Evolutionary conservation across 2,329 filamentous ascomycete genomes (phyloP), one percentile per base, ranked within the genome.

Genomic region (Talaromyces piceae): DNA sequence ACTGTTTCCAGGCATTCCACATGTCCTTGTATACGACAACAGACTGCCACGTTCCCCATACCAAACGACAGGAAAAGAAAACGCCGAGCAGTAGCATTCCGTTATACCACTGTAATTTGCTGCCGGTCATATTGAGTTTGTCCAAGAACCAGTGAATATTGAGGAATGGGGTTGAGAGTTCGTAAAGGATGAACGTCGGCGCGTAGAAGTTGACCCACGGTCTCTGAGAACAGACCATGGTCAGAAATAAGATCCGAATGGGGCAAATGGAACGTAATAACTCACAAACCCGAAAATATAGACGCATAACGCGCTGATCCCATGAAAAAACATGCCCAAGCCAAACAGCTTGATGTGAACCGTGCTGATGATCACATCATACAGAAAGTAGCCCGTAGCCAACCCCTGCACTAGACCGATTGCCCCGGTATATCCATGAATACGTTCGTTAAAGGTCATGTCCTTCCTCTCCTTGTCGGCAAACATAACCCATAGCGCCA

Each of bases 71-170:
- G 61, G 64, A 72, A 68, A 84, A 83, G 68, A 84, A 84, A 45
- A 76, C 77, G 37, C 63, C 59, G 45, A 83, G 76, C 11, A 84
- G 74, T 16, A 77, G 52, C 61, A 82, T 78, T 59, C 81, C 81
- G 61, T 84, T 84, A 63, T 83, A 77, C 69, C 81, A 80, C 63
- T 85, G 82, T 22, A 79, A 63, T 46, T 71, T 74, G 46, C 76
- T 78, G 48, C 82, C 82, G 4, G 82, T 85, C 68, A 83, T 77
- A 63, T 78, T 76, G 63, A 84, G 71, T 68, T 85, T 85, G 63
- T 85, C 82, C 62, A 80, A 80, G 72, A 85, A 84, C 82, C 82
- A 85, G 70, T 85, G 82, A 63, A 84, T 78, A 66, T 85, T 85
- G 56, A 84, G 73, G 65, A 84, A 84, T 7, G 82, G 82, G 55